Evolutionary conservation across 2,329 filamentous ascomycete genomes (phyloP).

Genomic region (Zymoseptoria crescenta): DNA sequence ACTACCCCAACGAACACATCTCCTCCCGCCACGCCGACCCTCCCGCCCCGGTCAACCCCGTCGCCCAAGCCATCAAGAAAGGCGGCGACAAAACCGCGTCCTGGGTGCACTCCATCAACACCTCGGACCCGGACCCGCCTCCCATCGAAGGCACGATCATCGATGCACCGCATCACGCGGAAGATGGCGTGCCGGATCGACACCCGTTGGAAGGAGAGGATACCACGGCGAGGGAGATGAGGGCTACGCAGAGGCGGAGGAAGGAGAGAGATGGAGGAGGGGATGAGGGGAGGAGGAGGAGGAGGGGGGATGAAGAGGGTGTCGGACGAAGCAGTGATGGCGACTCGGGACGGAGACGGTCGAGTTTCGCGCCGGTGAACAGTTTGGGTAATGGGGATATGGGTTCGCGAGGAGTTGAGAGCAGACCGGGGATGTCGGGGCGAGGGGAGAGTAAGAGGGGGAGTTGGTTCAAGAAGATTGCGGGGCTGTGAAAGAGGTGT

Average conservation of each 20-base stretch:
- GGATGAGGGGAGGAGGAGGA: constrained; percentile 18
- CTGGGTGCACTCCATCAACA: constrained; percentile 42
- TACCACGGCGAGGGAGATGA: constrained; percentile 26
- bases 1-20: constrained; percentile 36
- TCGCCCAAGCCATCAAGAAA: constrained; percentile 25
- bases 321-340: constrained; percentile 28
- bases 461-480: constrained; percentile 44
- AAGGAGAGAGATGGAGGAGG: constrained; percentile 15
- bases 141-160: constrained; percentile 42
- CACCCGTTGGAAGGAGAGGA: constrained; percentile 18
- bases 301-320: constrained; percentile 19
- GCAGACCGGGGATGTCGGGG: constrained; percentile 29
- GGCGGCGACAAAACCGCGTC: constrained; percentile 42
- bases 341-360: constrained; percentile 20
- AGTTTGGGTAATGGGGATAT: constrained; percentile 28
- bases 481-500: constrained; percentile 13
- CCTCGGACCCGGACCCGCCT: constrained; percentile 40
- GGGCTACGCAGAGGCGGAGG: constrained; percentile 18
- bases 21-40: constrained; percentile 36
- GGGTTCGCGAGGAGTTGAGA: constrained; percentile 35
- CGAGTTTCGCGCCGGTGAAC: constrained; percentile 24
- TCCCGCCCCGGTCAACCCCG: constrained; percentile 10
- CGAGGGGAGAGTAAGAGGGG: constrained; percentile 30
- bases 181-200: constrained; percentile 18
- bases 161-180: constrained; percentile 31